Evolutionary conservation across 176 grass and related monocot genomes (phyloP).

Genomic region (Raddia distichophylla): DNA sequence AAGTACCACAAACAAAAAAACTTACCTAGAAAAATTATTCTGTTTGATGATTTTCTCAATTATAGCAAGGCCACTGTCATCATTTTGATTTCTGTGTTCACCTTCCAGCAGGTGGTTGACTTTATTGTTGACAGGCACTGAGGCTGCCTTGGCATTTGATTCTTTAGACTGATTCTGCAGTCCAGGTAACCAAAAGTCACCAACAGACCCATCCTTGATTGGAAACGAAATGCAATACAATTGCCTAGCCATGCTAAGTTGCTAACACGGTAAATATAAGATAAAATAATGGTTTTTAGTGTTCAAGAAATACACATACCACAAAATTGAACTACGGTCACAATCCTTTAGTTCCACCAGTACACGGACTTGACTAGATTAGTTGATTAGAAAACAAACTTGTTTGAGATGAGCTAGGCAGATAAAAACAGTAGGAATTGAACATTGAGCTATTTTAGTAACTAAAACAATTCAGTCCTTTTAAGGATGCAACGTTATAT

Average conservation of each 20-base stretch:
- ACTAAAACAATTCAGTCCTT: background rate
- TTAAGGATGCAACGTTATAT: background rate
- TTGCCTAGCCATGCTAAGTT: background rate
- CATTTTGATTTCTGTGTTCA: slow-evolving; percentile 34
- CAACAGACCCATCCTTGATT: slow-evolving; percentile 26
- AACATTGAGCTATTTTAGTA: background rate
- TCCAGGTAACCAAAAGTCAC: slow-evolving; percentile 31
- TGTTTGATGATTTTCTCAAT: slow-evolving; percentile 62
- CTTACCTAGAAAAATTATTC: slow-evolving; percentile 62
- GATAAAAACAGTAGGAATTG: background rate
- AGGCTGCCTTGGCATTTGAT: slow-evolving; percentile 19
- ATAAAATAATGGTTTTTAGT: slow-evolving; percentile 8
- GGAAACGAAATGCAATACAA: slow-evolving; percentile 9
- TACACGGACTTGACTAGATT: slow-evolving; percentile 20
- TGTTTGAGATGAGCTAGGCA: background rate
- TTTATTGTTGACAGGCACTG: slow-evolving; percentile 4
- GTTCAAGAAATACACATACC: slow-evolving; percentile 28
- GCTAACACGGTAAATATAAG: background rate
- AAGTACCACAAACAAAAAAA: slow-evolving; percentile 33
- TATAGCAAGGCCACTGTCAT: slow-evolving; percentile 42
- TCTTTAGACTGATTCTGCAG: slow-evolving; percentile 39
- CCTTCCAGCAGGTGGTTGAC: slow-evolving; percentile 22
- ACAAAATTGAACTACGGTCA: slow-evolving; percentile 18
- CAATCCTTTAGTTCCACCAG: slow-evolving; percentile 30
- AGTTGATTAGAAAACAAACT: background rate